phyloP scores from a whole-genome alignment of 1,284 basidiomycete species.

The Apiotrichum montevideense region DNA sequence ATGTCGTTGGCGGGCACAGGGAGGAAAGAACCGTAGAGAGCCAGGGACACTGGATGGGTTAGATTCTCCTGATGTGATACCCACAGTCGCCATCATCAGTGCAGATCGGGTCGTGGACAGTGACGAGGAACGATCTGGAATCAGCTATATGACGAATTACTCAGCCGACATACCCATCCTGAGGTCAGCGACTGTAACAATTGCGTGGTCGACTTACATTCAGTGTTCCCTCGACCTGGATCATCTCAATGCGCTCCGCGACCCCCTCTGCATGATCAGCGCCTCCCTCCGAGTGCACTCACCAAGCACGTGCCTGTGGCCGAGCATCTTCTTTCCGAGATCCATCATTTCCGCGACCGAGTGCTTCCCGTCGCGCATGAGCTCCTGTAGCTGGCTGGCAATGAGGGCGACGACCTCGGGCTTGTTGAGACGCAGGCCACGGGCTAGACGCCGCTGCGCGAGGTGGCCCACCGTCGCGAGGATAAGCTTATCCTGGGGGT shows the following conservation, averaged over 20 bases:
- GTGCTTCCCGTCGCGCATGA: conserved; percentile 87
- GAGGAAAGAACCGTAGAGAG: conserved; percentile 88
- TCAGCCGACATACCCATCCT: conserved; percentile 26
- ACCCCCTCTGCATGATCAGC: conserved; percentile 30
- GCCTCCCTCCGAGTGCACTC: neutral
- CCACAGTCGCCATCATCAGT: conserved; percentile 64
- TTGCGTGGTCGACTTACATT: conserved; percentile 52
- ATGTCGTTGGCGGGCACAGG: conserved; percentile 64
- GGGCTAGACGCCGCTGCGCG: conserved; percentile 88
- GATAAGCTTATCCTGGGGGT: conserved; percentile 48
- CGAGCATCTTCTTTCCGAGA: conserved; percentile 80
- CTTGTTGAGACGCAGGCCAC: conserved; percentile 78
- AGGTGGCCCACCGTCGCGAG: conserved; percentile 66
- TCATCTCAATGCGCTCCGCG: conserved; percentile 57
- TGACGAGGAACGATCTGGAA: conserved; percentile 80
- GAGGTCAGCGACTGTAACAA: neutral
- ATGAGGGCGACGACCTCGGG: conserved; percentile 87
- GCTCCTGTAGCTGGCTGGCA: conserved; percentile 83
- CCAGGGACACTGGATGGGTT: conserved; percentile 54
- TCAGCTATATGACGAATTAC: neutral
- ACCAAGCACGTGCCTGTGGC: conserved; percentile 76
- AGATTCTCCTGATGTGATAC: conserved; percentile 6
- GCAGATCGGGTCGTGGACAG: conserved; percentile 88
- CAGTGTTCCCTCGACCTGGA: conserved; percentile 91
- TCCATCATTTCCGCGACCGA: conserved; percentile 88